Conservation (phyloP, 352 stramenopile species). For the Globisporangium cystogenes region DNA sequence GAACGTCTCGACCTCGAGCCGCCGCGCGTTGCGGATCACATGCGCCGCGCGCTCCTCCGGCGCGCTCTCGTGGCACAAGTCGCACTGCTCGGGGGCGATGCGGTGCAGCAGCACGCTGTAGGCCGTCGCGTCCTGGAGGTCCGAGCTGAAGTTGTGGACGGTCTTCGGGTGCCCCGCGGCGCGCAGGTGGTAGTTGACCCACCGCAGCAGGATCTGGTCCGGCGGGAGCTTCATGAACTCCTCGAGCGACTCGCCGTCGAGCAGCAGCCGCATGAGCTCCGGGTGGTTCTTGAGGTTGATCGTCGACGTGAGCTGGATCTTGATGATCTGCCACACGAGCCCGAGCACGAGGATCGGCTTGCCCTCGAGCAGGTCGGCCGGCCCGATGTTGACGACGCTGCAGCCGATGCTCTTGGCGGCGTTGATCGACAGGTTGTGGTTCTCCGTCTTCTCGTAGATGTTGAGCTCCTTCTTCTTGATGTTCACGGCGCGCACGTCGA, state of each 20-base stretch:
- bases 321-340: constrained; percentile 93
- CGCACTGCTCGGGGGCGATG: constrained; percentile 73
- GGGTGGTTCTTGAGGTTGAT: constrained; percentile 93
- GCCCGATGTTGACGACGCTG: constrained; percentile 92
- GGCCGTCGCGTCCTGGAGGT: constrained; percentile 78
- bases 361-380: constrained; percentile 75
- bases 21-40: constrained; percentile 82
- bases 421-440: constrained; percentile 93
- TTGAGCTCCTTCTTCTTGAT: constrained; percentile 79
- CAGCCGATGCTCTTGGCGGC: constrained; percentile 91
- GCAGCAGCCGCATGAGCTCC: constrained; percentile 81
- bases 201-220: constrained; percentile 90
- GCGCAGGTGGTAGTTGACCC: constrained; percentile 93
- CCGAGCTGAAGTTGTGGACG: constrained; percentile 75
- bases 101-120: constrained; percentile 88
- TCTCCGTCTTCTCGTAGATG: constrained; percentile 86
- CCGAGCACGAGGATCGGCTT: constrained; percentile 89
- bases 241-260: constrained; percentile 86
- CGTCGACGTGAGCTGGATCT: constrained; percentile 89
- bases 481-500: constrained; percentile 88
- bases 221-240: constrained; percentile 89
- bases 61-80: constrained; percentile 46
- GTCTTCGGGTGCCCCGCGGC: constrained; percentile 62
- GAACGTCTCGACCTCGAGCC: constrained; percentile 86
- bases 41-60: constrained; percentile 63